Evolutionary conservation across 2,329 filamentous ascomycete species (phyloP).

Genomic region (Arthroderma sp.): DNA sequence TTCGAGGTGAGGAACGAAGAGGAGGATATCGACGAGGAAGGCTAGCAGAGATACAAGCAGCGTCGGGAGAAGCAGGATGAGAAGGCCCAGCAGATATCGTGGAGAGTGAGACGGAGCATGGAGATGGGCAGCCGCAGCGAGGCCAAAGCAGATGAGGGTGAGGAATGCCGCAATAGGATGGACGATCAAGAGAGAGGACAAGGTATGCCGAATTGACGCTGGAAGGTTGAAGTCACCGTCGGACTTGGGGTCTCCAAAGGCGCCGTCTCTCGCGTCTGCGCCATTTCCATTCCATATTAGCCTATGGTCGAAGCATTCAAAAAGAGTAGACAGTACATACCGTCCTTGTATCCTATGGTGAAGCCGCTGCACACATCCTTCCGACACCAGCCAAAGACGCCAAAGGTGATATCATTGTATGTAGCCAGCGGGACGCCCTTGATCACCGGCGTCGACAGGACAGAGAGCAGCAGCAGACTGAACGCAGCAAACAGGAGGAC

Average conservation of each 20-base stretch:
- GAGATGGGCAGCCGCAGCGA: constrained; percentile 72
- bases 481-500: constrained; percentile 78
- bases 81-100: constrained; percentile 69
- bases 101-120: constrained; percentile 82
- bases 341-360: constrained; percentile 72
- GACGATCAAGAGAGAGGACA: constrained; percentile 84
- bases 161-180: constrained; percentile 83
- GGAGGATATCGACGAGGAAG: constrained; percentile 82
- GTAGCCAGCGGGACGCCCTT: constrained; percentile 70
- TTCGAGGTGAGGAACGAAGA: constrained; percentile 85
- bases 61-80: constrained; percentile 77
- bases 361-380: constrained; percentile 54
- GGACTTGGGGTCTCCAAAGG: constrained; percentile 36
- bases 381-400: constrained; percentile 83
- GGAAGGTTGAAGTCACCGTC: constrained; percentile 48
- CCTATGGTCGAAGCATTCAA: too few relatives aligned
- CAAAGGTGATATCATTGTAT: constrained; percentile 66
- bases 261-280: constrained; percentile 31
- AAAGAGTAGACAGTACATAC: constrained; percentile 42
- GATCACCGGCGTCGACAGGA: constrained; percentile 84
- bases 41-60: constrained; percentile 72
- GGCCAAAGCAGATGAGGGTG: constrained; percentile 68
- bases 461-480: constrained; percentile 68
- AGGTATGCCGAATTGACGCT: constrained; percentile 52
- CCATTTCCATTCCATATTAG: too few relatives aligned